Evolutionary conservation across 192 early-diverging fungal genomes (phyloP).

Genomic region (Pilaira anomala): DNA sequence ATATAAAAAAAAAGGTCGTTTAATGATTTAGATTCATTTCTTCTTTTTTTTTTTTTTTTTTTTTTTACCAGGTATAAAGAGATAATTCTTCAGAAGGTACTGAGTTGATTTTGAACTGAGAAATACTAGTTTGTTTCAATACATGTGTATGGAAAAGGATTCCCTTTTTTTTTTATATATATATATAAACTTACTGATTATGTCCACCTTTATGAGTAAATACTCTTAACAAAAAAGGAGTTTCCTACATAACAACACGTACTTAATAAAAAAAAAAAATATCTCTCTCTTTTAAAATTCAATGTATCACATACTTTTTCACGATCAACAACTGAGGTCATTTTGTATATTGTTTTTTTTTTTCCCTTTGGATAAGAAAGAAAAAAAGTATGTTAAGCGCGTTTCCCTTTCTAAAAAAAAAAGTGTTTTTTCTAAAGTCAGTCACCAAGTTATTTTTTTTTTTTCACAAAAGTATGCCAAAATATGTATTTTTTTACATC

Average conservation of each 20-base stretch:
- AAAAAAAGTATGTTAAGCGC: too few species aligned
- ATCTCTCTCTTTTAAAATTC: background rate
- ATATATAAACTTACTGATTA: conserved; percentile 32
- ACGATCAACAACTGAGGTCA: conserved; percentile 31
- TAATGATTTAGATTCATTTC: too few species aligned
- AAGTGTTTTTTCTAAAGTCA: too few species aligned
- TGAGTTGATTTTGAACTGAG: conserved; percentile 20
- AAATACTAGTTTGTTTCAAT: conserved; percentile 32
- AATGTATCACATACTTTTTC: conserved; percentile 31
- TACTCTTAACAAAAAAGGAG: conserved; percentile 58
- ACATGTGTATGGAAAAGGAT: too few species aligned
- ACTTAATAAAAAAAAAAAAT: background rate
- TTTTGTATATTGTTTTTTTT: conserved; percentile 4
- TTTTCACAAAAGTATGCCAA: too few species aligned
- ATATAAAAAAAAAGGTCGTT: background rate
- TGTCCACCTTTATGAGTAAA: conserved; percentile 42
- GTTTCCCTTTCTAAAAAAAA: too few species aligned
- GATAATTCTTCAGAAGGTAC: conserved; percentile 47
- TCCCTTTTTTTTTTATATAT: too few species aligned
- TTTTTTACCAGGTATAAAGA: conserved; percentile 55
- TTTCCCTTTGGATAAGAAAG: too few species aligned
- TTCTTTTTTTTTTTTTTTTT: background rate
- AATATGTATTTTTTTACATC: too few species aligned
- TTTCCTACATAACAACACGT: conserved; percentile 32
- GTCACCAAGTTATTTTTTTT: too few species aligned